A percentile compares a stretch with the other conserved stretches of the same genome.
These are phyloP conservation scores for Wickerhamomyces ciferrii DNA, from an alignment of 805 yeast genomes.

Conservation along the genomic window DNA sequence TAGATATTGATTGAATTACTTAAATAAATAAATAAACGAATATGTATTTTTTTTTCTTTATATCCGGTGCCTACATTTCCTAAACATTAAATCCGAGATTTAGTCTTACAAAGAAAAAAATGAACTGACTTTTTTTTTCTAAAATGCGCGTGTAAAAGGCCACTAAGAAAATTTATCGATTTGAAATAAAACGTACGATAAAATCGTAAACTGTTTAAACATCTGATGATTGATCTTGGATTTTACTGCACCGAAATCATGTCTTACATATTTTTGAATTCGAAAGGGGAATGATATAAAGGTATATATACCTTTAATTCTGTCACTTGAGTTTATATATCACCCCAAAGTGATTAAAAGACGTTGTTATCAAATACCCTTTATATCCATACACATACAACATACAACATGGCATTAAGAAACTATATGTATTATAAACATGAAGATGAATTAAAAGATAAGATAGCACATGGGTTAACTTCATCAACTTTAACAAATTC, in stretches of 20 bases:
- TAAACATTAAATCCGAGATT: not conserved
- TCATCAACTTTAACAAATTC: not conserved
- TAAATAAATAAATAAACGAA: not conserved
- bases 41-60: too few relatives aligned
- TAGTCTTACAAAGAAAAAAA: too few relatives aligned
- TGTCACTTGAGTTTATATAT: not conserved
- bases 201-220: too few relatives aligned
- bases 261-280: too few relatives aligned
- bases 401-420: constrained; percentile 33
- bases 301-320: too few relatives aligned
- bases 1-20: not conserved
- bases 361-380: too few relatives aligned
- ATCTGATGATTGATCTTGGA: too few relatives aligned
- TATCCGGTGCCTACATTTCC: too few relatives aligned
- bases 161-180: too few relatives aligned
- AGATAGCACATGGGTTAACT: constrained; percentile 25
- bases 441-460: constrained; percentile 26
- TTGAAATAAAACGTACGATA: not conserved
- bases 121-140: not conserved
- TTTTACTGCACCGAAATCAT: too few relatives aligned
- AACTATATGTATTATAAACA: constrained; percentile 40
- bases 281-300: too few relatives aligned
- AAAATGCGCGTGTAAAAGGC: not conserved
- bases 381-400: not conserved
- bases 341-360: too few relatives aligned